Percentiles rank a stretch among this genome's conserved stretches.
These are phyloP conservation scores for Leccinum boreale DNA, from an alignment of 768 basidiomycete genomes.

Conservation along the genomic window DNA sequence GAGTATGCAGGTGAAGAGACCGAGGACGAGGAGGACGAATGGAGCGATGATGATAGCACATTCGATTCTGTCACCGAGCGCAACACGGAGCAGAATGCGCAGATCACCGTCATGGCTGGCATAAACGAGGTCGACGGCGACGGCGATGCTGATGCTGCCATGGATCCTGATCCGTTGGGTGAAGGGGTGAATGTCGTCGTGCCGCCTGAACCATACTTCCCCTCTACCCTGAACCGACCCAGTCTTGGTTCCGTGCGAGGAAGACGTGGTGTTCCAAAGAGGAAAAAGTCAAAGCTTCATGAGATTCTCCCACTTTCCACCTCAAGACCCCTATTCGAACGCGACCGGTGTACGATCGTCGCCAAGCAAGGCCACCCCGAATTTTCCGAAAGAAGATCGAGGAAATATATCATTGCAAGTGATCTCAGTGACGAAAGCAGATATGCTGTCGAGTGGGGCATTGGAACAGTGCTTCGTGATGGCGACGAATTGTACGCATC, in stretches of 20 bases:
- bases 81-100: slow-evolving; percentile 84
- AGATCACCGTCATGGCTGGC: slow-evolving; percentile 35
- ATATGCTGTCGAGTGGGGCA: slow-evolving; percentile 97
- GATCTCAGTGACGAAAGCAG: slow-evolving; percentile 92
- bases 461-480: slow-evolving; percentile 91
- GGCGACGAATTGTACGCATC: slow-evolving; percentile 77
- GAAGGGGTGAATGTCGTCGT: slow-evolving; percentile 91
- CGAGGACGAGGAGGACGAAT: slow-evolving; percentile 58
- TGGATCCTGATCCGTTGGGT: slow-evolving; percentile 79
- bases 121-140: slow-evolving; percentile 37
- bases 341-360: slow-evolving; percentile 89
- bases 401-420: slow-evolving; percentile 84
- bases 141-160: slow-evolving; percentile 48
- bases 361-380: slow-evolving; percentile 83
- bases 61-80: slow-evolving; percentile 82
- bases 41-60: slow-evolving; percentile 50
- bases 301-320: slow-evolving; percentile 67
- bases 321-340: slow-evolving; percentile 78
- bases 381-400: slow-evolving; percentile 52
- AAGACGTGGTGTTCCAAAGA: slow-evolving; percentile 39
- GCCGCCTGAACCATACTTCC: slow-evolving; percentile 81
- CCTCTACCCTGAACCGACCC: slow-evolving; percentile 61
- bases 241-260: slow-evolving; percentile 34
- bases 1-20: slow-evolving; percentile 49
- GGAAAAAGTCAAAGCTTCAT: slow-evolving; percentile 59